phyloP scores from a whole-genome alignment of 2,329 filamentous ascomycete species.

The Colletotrichum musae region DNA sequence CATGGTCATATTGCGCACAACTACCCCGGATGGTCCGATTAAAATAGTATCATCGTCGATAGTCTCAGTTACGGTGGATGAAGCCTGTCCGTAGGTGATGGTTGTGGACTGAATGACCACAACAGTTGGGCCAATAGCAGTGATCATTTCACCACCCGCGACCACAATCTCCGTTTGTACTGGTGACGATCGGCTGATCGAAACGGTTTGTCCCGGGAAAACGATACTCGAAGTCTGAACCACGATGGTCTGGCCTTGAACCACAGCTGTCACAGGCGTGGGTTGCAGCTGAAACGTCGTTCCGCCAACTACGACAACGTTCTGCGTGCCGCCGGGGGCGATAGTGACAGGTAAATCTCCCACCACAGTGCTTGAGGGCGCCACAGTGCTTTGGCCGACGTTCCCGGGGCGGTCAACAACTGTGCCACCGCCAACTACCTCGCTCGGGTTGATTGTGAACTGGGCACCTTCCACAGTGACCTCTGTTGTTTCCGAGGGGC shows the following conservation, averaged over 20 bases:
- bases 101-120: constrained; percentile 60
- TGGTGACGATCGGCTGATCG: constrained; percentile 50
- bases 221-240: constrained; percentile 53
- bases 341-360: constrained; percentile 58
- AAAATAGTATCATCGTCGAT: constrained; percentile 67
- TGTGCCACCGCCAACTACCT: constrained; percentile 60
- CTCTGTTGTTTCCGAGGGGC: constrained; percentile 55
- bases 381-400: constrained; percentile 13
- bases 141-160: constrained; percentile 63
- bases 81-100: constrained; percentile 60
- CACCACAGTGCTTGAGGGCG: constrained; percentile 54
- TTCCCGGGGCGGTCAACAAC: constrained; percentile 59
- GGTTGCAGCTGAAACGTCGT: constrained; percentile 59
- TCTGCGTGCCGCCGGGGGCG: constrained; percentile 48
- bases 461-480: constrained; percentile 58
- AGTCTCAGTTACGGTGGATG: constrained; percentile 52
- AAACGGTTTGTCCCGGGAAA: constrained; percentile 52
- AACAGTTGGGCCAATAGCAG: constrained; percentile 57
- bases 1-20: constrained; percentile 57
- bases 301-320: constrained; percentile 58
- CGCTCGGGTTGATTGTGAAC: constrained; percentile 65
- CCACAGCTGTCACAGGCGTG: constrained; percentile 52
- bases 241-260: constrained; percentile 52
- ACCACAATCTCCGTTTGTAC: constrained; percentile 61
- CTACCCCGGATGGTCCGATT: constrained; percentile 62